A percentile compares a stretch with the other conserved stretches of the same genome.
Conservation (phyloP, 2,329 filamentous ascomycete species). For the Fusarium sp. region DNA sequence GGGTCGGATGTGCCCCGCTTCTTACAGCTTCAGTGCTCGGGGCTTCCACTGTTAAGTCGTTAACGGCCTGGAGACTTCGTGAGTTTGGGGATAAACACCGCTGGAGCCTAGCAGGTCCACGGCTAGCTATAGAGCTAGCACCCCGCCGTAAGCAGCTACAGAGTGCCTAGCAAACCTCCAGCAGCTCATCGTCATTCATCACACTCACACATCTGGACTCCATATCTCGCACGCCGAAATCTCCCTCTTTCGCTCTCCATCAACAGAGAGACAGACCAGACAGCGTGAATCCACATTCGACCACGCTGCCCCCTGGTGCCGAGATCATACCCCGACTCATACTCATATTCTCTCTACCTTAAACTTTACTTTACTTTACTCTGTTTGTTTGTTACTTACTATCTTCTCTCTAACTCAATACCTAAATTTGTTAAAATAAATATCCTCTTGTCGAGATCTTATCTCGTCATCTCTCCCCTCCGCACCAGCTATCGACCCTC, state of each 20-base stretch:
- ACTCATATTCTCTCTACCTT: slow-evolving; percentile 22
- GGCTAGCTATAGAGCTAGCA: slow-evolving; percentile 11
- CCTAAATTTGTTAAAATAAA: slow-evolving; percentile 4
- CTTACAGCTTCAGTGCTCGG: slow-evolving; percentile 10
- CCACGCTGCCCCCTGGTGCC: slow-evolving; percentile 34
- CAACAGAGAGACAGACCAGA: slow-evolving; percentile 19
- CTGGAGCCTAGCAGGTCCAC: slow-evolving; percentile 13
- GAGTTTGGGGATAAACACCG: slow-evolving; percentile 10
- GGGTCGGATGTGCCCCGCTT: slow-evolving; percentile 18
- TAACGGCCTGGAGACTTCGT: background rate
- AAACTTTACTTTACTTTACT: background rate
- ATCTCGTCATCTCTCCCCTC: slow-evolving; percentile 27
- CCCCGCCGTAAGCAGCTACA: slow-evolving; percentile 4
- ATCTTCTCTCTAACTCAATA: slow-evolving; percentile 17
- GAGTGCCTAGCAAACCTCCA: background rate
- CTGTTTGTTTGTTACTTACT: background rate
- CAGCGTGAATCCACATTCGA: slow-evolving; percentile 35
- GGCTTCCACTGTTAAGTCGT: slow-evolving; percentile 8
- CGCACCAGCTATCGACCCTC: slow-evolving; percentile 20
- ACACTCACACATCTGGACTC: slow-evolving; percentile 11
- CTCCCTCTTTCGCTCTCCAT: slow-evolving; percentile 27
- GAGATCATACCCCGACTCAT: slow-evolving; percentile 33
- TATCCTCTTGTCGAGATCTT: slow-evolving; percentile 23
- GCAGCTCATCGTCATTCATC: background rate
- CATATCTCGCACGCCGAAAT: slow-evolving; percentile 25